Conservation (phyloP, 768 basidiomycete species). For the Serendipita vermifera region DNA sequence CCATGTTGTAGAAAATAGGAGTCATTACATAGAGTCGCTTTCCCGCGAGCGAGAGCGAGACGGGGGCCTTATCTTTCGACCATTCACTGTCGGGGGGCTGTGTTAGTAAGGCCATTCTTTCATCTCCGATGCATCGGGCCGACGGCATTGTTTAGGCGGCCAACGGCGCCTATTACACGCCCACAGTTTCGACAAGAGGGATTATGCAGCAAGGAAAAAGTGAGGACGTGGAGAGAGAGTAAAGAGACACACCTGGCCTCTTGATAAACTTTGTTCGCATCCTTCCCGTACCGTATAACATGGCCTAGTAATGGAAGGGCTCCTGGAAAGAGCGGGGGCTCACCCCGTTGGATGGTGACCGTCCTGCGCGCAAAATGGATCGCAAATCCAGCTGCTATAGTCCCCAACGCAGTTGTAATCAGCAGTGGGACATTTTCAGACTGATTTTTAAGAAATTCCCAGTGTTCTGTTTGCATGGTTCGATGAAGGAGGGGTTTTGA, state of each 20-base stretch:
- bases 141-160: too few species aligned
- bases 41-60: background rate
- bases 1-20: background rate
- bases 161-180: too few species aligned
- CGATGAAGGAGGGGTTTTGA: too few species aligned
- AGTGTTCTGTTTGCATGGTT: too few species aligned
- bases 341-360: background rate
- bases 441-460: too few species aligned
- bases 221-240: too few species aligned
- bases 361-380: background rate
- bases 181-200: too few species aligned
- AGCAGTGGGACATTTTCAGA: too few species aligned
- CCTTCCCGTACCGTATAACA: background rate
- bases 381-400: background rate
- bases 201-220: too few species aligned
- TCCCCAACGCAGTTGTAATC: too few species aligned
- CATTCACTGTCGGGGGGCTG: background rate
- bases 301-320: background rate
- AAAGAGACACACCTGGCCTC: background rate
- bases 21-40: background rate
- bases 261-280: background rate
- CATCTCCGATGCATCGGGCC: too few species aligned
- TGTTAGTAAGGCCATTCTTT: too few species aligned
- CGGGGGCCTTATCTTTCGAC: background rate
- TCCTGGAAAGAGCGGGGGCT: background rate